A percentile compares a stretch with the other conserved stretches of the same genome.
phyloP scores from a whole-genome alignment of 2,329 filamentous ascomycete genomes.

The Plectosphaerella sp. region DNA sequence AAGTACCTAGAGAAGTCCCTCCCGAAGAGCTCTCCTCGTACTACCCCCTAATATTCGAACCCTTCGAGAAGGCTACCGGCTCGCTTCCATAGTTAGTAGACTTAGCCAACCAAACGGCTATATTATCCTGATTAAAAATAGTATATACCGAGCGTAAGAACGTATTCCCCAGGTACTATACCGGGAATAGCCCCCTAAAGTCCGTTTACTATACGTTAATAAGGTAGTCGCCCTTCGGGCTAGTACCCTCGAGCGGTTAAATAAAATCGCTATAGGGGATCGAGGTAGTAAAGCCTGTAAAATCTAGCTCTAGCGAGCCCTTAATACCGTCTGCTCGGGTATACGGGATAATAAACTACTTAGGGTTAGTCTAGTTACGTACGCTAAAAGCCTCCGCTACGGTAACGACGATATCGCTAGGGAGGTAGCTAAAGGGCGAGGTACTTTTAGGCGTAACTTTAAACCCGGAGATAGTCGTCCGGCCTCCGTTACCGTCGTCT shows the following conservation, averaged over 20 bases:
- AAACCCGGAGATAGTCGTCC: not conserved
- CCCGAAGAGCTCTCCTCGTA: not conserved
- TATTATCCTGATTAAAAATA: constrained; percentile 36
- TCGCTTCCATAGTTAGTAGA: not conserved
- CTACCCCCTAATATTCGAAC: not conserved
- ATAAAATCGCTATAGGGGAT: not conserved
- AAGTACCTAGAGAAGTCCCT: not conserved
- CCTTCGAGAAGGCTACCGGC: not conserved
- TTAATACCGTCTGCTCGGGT: not conserved
- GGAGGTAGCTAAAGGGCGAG: not conserved
- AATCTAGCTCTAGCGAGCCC: not conserved
- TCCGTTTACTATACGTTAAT: not conserved
- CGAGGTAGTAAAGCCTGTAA: not conserved
- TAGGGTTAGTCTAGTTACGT: not conserved
- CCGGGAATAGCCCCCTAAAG: not conserved
- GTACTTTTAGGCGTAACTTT: not conserved
- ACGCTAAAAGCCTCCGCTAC: not conserved
- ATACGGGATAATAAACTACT: not conserved
- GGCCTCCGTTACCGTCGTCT: not conserved
- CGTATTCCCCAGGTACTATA: constrained; percentile 14
- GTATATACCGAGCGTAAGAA: constrained; percentile 38
- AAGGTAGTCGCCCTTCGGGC: not conserved
- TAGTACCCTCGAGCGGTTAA: not conserved
- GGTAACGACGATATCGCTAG: not conserved
- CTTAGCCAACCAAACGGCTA: not conserved